Evolutionary conservation across 768 basidiomycete genomes (phyloP), one percentile per base, ranked within the genome.

Genomic region (Lactarius trivialis): DNA sequence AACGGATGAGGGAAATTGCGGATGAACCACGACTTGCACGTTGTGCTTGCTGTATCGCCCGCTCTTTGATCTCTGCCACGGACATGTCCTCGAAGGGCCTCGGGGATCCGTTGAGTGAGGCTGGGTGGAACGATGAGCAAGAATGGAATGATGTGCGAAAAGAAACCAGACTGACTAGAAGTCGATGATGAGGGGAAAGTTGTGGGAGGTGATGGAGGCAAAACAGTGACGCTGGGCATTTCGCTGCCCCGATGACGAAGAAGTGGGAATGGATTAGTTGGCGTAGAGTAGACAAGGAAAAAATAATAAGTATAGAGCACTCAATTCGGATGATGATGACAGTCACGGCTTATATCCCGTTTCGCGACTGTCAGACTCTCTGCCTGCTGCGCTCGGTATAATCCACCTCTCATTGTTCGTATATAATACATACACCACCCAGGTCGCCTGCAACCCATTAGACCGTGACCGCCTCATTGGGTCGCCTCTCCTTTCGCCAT

Each of bases 11-110:
- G 9, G 80, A 75, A 32, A 82, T 70, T 7, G 86, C 76, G 9
- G 86, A 83, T 48, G 79, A 79, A n/a, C 85, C 85, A 65, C 78
- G 79, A 52, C 81, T 81, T 56, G 78, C 77, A 58, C 78, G 80
- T 39, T 76, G 74, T 14, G 84, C 84, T 61, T 75, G 72, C 55
- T 74, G 75, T 67, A 75, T 82, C 7, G 78, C 81, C 63, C 68
- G 73, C 55, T 77, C 75, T 69, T 81, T 82, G 68, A 82, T 76
- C 53, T 81, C 81, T 48, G 77, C 72, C 58, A 80, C 75, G 17
- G 77, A 71, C 45, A 76, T 68, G 62, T 68, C 69, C 43, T 75
- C 73, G 34, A 60, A 61, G 30, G 68, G 36, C 37, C 56, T 45
- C 45, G 65, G 33, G 39, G 67, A 65, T 36, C 64, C 64, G 69